These are phyloP conservation scores for Microcos paniculata DNA, from an alignment of 345 rosid genomes.

Conservation along the genomic window DNA sequence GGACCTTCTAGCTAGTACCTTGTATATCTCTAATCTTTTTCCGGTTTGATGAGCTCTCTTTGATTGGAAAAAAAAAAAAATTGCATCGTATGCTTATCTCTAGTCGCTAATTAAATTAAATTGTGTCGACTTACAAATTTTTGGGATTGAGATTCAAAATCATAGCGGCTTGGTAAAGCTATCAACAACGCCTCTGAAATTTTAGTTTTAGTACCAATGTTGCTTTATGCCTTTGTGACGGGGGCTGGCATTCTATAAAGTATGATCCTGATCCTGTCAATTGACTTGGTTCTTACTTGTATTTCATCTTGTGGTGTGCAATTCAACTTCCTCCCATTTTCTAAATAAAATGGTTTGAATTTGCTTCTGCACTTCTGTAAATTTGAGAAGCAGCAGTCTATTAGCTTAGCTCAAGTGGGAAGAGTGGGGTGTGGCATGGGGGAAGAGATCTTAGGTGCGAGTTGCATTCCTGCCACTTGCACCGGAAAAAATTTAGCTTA, in stretches of 20 bases:
- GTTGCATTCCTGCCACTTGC: too few relatives aligned
- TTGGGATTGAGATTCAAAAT: background rate
- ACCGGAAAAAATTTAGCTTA: too few relatives aligned
- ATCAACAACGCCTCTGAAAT: background rate
- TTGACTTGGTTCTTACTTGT: slow-evolving; percentile 5
- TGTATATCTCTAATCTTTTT: slow-evolving; percentile 41
- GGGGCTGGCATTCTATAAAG: background rate
- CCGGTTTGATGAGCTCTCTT: background rate
- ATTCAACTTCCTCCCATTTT: background rate
- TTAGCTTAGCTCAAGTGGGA: too few relatives aligned
- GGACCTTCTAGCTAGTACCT: slow-evolving; percentile 55
- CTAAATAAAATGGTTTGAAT: background rate
- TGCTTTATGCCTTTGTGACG: slow-evolving; percentile 7
- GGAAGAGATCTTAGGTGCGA: too few relatives aligned
- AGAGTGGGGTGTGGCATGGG: too few relatives aligned
- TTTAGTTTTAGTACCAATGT: background rate
- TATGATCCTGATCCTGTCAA: background rate
- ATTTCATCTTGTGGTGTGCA: background rate
- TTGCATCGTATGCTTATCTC: background rate
- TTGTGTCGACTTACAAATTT: background rate
- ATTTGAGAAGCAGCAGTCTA: background rate
- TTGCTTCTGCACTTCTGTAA: background rate
- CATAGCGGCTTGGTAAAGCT: slow-evolving; percentile 10
- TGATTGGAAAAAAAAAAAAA: too few relatives aligned
- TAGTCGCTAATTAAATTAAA: background rate